Evolutionary conservation across 2,329 filamentous ascomycete genomes (phyloP), one percentile per base, ranked within the genome.

Genomic region (Davidsoniella eucalypti): DNA sequence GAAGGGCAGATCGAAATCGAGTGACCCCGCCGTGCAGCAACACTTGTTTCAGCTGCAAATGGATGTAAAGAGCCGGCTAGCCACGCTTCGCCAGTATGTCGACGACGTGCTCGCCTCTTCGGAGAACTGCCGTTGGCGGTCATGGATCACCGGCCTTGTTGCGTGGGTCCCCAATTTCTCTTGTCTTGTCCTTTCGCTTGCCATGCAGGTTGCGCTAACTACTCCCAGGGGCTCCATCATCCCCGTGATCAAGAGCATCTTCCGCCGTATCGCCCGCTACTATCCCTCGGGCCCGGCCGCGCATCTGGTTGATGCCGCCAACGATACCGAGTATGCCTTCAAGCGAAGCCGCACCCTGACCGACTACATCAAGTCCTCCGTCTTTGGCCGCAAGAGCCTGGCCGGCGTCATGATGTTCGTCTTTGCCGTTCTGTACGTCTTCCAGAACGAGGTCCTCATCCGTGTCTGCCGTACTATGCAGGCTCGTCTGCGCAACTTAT

Each of bases 251-350:
- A 49, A 50, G 38, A 40, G 47, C 12, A 36, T 53, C 36, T 53
- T 53, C 26, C 42, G 43, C 3, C 51, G 51, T 8, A 21, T 53
- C 29, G 43, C 51, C 5, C 39, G 41, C 21, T 26, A 47, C 29
- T 48, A 52, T 26, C 50, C 50, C 38, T 23, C 21, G 25, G 29
- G 29, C 10, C 26, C 21, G 3, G 33, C 26, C 10, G 44, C 36
- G 33, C 29, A 40, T 41, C 17, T 25, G 14, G 36, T 46, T 3
- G 42, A 46, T 7, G 47, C 47, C 14, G 51, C 47, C 54, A 76
- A 73, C 59, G 66, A 70, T 55, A 78, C 75, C 23, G 75, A 78
- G 61, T 73, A 77, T 57, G 74, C 75, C 26, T 78, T 76, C 58
- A 61, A 60, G 23, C 66, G 65, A 56, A 73, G 71, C 60, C 69